Evolutionary conservation across 2,329 filamentous ascomycete species (phyloP).

Genomic region (Xenoacremonium recifei): DNA sequence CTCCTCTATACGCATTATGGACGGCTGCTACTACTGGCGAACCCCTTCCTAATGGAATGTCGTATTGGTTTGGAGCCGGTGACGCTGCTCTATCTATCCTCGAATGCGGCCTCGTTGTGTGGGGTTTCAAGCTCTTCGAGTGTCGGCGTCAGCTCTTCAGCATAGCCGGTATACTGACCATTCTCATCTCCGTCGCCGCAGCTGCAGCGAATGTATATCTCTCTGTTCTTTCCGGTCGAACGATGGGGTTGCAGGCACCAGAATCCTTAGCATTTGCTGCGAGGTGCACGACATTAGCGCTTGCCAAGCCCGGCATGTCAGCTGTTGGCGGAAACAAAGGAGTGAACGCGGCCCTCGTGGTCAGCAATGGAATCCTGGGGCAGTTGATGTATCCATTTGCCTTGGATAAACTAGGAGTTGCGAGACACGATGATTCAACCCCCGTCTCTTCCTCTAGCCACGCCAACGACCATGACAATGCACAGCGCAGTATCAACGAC

Average conservation of each 20-base stretch:
- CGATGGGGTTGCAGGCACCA: constrained; percentile 33
- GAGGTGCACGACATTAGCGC: constrained; percentile 49
- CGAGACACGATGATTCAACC: neutral
- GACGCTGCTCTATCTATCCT: constrained; percentile 48
- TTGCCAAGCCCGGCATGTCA: constrained; percentile 46
- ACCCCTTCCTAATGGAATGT: constrained; percentile 12
- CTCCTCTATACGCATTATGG: constrained; percentile 35
- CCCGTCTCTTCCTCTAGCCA: neutral
- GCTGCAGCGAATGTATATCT: constrained; percentile 43
- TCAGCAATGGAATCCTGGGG: constrained; percentile 49
- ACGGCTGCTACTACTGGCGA: constrained; percentile 14
- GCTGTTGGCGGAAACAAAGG: constrained; percentile 44
- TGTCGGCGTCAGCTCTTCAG: constrained; percentile 47
- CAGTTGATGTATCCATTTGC: constrained; percentile 38
- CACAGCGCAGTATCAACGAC: neutral
- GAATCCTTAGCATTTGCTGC: constrained; percentile 47
- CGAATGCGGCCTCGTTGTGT: constrained; percentile 49
- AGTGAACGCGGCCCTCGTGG: constrained; percentile 50
- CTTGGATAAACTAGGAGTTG: constrained; percentile 28
- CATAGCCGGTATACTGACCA: constrained; percentile 37
- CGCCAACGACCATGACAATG: neutral
- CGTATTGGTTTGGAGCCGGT: constrained; percentile 43
- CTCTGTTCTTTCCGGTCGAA: constrained; percentile 36
- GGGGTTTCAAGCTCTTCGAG: constrained; percentile 54
- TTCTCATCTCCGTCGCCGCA: constrained; percentile 34